Conservation (phyloP, 805 yeast species). For the Zygosaccharomyces pseudorouxii region DNA sequence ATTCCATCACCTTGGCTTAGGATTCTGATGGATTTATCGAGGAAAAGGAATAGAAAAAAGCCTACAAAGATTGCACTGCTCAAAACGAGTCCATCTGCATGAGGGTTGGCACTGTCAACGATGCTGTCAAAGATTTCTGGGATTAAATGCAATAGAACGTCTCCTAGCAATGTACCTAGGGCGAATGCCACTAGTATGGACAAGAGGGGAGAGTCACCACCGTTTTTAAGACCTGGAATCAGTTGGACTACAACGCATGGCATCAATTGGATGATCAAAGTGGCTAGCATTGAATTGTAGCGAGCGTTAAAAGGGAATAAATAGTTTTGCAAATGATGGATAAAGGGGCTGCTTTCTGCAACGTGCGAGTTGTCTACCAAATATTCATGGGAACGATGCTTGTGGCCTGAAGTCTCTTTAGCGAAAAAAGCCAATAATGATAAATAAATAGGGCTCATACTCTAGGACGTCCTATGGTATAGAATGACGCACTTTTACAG, state of each 20-base stretch:
- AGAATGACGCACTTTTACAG: background rate
- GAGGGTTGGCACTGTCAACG: constrained; percentile 25
- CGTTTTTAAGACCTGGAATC: constrained; percentile 44
- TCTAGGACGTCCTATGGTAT: background rate
- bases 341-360: background rate
- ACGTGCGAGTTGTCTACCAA: background rate
- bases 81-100: constrained; percentile 15
- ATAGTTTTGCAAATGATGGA: constrained; percentile 8
- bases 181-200: constrained; percentile 64
- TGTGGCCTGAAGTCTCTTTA: constrained; percentile 3
- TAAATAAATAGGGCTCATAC: background rate
- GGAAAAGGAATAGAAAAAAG: constrained; percentile 52
- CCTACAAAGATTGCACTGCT: constrained; percentile 59
- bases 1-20: constrained; percentile 16
- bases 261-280: constrained; percentile 58
- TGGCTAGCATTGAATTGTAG: constrained; percentile 58
- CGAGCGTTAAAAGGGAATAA: constrained; percentile 40
- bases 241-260: constrained; percentile 54
- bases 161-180: constrained; percentile 71
- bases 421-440: background rate
- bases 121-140: constrained; percentile 64
- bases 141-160: constrained; percentile 63
- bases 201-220: constrained; percentile 25
- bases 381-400: constrained; percentile 1
- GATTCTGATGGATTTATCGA: constrained; percentile 58